Conservation (phyloP, 495 filamentous ascomycete species). For the Tuber aestivum region DNA sequence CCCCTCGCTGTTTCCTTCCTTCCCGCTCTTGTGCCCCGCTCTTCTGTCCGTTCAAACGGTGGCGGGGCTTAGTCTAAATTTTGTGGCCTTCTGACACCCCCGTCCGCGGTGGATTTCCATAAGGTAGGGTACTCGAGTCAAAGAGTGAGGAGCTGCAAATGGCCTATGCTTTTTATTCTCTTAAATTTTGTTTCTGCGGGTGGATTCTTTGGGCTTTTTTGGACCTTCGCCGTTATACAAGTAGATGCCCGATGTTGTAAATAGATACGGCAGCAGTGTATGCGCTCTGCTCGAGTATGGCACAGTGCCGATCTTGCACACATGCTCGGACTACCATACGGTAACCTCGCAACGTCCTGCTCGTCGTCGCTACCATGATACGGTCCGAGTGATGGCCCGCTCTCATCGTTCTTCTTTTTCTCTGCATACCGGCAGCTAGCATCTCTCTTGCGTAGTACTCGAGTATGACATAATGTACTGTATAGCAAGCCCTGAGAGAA, state of each 20-base stretch:
- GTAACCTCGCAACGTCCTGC: no score
- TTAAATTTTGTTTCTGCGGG: background rate
- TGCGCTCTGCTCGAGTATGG: no score
- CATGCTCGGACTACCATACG: no score
- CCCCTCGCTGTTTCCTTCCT: background rate
- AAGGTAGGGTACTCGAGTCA: background rate
- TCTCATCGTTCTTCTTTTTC: no score
- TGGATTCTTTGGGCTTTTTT: background rate
- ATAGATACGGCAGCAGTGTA: no score
- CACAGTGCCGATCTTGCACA: no score
- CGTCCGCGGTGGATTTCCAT: background rate
- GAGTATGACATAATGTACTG: background rate
- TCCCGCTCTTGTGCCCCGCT: background rate
- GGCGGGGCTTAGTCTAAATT: background rate
- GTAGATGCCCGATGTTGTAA: background rate
- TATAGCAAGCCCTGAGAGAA: background rate
- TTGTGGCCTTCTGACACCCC: background rate
- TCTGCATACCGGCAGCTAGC: no score
- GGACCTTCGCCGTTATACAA: background rate
- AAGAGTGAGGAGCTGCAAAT: background rate
- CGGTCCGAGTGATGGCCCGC: no score
- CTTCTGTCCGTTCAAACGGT: background rate
- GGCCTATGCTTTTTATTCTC: background rate
- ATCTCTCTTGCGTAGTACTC: background rate
- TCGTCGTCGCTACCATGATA: background rate